These are phyloP conservation scores for Trichoderma pleuroti DNA, from an alignment of 2,329 filamentous ascomycete genomes.

Conservation along the genomic window DNA sequence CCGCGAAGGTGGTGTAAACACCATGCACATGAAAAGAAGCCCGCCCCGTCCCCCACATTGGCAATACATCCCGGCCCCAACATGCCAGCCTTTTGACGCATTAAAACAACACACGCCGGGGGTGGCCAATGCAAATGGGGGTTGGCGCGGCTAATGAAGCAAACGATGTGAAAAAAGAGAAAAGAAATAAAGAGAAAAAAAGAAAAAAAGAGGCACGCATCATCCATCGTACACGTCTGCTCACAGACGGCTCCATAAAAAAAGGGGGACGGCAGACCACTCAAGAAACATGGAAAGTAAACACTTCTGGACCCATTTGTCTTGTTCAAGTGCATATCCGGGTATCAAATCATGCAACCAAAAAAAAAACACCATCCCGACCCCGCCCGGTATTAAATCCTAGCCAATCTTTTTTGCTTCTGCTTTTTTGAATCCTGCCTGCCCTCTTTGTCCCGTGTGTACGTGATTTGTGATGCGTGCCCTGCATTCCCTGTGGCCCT, in stretches of 20 bases:
- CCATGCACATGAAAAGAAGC: not conserved
- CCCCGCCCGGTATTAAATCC: slow-evolving; percentile 1
- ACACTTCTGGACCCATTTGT: slow-evolving; percentile 12
- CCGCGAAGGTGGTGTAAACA: not conserved
- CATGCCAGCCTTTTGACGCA: not conserved
- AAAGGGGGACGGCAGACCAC: slow-evolving; percentile 4
- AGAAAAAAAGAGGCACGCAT: slow-evolving; percentile 6
- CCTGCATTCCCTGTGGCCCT: slow-evolving; percentile 3
- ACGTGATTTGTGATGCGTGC: slow-evolving; percentile 16
- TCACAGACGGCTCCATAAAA: slow-evolving; percentile 15
- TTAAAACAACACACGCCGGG: not conserved
- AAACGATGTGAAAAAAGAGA: not conserved
- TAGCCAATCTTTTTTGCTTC: slow-evolving; percentile 9
- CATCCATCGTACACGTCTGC: slow-evolving; percentile 16
- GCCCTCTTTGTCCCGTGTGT: slow-evolving; percentile 11
- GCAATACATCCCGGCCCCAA: not conserved
- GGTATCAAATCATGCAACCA: slow-evolving; percentile 20
- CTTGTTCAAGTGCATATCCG: slow-evolving; percentile 16
- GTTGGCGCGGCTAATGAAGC: not conserved
- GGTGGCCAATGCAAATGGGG: not conserved
- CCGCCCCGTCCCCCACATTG: not conserved
- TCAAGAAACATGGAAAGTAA: slow-evolving; percentile 1
- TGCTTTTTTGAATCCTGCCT: slow-evolving; percentile 13
- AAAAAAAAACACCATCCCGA: slow-evolving; percentile 12
- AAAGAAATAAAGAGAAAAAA: not conserved